Evolutionary conservation across 192 early-diverging fungal species (phyloP), one percentile per base, ranked within the genome.

Genomic region (Chytriomyces hyalinus): DNA sequence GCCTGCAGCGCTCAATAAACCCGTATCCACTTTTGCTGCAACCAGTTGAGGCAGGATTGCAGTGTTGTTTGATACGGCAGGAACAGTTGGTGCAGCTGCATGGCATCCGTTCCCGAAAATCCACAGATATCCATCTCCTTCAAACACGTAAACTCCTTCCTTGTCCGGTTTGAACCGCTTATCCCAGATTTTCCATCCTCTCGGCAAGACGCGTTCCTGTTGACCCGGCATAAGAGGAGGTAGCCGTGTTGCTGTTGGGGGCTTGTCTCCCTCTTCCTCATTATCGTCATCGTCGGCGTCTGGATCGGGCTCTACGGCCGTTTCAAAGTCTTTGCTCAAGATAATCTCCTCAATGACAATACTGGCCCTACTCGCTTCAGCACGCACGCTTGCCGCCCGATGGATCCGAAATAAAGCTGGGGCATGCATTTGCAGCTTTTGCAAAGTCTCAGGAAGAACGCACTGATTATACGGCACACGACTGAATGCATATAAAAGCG

Each of bases 61-160:
- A 26, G 24, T 26, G 24, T 26, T 26, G 24, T 26, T 26, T 26
- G 24, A 26, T 26, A 26, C 24, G 24, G 24, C 24, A 26, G 24
- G 24, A 26, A 26, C 24, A 26, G 24, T 26, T 26, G 24, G 24
- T 26, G 24, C 24, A 26, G 24, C 24, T n/a, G 51, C 51, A 15
- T 57, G 10, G 0, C 10, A 10, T 6, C 68, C 68, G 20, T 22
- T 50, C 6, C 68, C 28, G 26, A 70, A 70, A n/a, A 70, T 50
- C 68, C 68, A 70, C 46, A 70, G 11, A 36, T 51, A 70, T 26
- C 68, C 68, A 49, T 28, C 50, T 20, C 68, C 68, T 53, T 70
- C 71, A 6, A 62, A 62, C 11, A 73, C 71, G 43, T 73, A 73
- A 26, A 73, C 71, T 0, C 71, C 71, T n/a, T 73, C 60, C 51